phyloP scores from a whole-genome alignment of 2,329 filamentous ascomycete species.

The Cordyceps cateniannulata region DNA sequence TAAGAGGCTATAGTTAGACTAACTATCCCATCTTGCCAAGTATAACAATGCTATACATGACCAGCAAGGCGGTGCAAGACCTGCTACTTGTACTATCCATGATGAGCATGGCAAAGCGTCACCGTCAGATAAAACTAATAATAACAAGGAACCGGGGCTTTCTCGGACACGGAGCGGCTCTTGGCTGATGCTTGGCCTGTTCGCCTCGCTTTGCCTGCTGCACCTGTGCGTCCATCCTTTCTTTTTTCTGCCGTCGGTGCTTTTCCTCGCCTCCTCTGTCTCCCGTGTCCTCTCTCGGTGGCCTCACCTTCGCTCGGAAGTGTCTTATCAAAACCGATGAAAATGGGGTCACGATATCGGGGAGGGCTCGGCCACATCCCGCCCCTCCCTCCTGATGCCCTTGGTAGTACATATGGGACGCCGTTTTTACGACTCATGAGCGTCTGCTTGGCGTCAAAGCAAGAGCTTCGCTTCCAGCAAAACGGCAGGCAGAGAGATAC shows the following conservation, averaged over 20 bases:
- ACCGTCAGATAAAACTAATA: too few relatives aligned
- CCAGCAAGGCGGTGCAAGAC: not conserved
- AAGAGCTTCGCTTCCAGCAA: too few relatives aligned
- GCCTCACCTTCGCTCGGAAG: not conserved
- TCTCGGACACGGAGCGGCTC: not conserved
- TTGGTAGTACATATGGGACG: not conserved
- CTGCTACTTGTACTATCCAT: not conserved
- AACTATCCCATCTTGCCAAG: too few relatives aligned
- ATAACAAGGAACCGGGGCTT: not conserved
- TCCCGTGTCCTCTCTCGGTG: not conserved
- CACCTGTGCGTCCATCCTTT: constrained; percentile 1
- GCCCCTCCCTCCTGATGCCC: too few relatives aligned
- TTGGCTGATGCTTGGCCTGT: not conserved
- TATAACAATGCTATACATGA: too few relatives aligned
- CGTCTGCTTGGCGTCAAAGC: not conserved
- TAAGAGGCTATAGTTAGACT: too few relatives aligned
- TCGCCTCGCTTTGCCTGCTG: not conserved
- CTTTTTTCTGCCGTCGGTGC: not conserved
- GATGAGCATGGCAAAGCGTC: not conserved
- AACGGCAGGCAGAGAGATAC: too few relatives aligned
- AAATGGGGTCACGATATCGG: not conserved
- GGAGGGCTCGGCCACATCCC: not conserved
- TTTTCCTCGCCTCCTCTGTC: not conserved
- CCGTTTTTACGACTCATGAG: constrained; percentile 2
- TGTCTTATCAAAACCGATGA: not conserved